Evolutionary conservation across 257 asterid genomes (phyloP).

Genomic region (Solanum pimpinellifolium): DNA sequence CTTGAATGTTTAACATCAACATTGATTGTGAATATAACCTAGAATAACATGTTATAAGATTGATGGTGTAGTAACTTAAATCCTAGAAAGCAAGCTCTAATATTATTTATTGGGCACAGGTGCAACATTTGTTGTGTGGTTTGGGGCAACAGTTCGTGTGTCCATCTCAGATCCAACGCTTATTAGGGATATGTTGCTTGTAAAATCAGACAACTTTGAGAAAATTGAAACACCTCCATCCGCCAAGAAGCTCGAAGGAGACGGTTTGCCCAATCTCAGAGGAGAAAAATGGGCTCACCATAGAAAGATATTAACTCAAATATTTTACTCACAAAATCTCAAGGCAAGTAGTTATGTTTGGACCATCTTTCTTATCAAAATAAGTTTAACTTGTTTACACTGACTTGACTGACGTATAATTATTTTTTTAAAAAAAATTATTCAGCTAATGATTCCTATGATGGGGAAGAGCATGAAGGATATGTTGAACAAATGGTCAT

Average conservation of each 20-base stretch:
- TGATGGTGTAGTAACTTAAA: too few species aligned
- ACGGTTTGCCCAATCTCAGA: conserved; percentile 64
- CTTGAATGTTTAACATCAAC: neutral
- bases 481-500: conserved; percentile 46
- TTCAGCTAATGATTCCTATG: conserved; percentile 64
- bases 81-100: neutral
- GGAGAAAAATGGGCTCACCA: conserved; percentile 97
- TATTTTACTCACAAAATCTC: conserved; percentile 75
- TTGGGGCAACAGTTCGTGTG: conserved; percentile 75
- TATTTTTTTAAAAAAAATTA: neutral
- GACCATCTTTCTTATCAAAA: neutral
- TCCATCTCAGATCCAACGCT: conserved; percentile 62
- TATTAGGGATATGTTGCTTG: conserved; percentile 52
- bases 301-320: conserved; percentile 66
- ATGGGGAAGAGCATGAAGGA: conserved; percentile 58
- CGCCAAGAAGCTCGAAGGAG: conserved; percentile 84
- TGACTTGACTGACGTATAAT: neutral
- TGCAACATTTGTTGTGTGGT: conserved; percentile 67
- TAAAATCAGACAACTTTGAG: conserved; percentile 71
- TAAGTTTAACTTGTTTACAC: neutral
- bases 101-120: conserved; percentile 25
- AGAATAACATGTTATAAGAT: neutral
- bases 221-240: conserved; percentile 65
- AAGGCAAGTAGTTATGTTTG: conserved; percentile 28
- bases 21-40: neutral